Evolutionary conservation across 257 asterid genomes (phyloP).

Genomic region (Solanum medicagineum): DNA sequence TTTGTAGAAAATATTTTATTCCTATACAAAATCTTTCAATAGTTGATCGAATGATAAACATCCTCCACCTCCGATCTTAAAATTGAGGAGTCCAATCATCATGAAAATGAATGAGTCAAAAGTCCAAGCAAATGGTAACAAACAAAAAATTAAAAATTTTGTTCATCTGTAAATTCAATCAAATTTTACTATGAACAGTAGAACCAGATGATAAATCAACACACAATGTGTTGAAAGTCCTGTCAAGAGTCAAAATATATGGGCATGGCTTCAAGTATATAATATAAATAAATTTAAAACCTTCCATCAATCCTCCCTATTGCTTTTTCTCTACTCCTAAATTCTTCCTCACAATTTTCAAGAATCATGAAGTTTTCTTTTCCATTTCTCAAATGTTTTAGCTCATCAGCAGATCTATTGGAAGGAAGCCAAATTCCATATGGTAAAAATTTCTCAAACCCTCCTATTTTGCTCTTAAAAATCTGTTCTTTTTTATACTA

Average conservation of each 20-base stretch:
- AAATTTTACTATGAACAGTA: neutral
- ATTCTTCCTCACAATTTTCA: neutral
- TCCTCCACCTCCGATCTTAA: neutral
- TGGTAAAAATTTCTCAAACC: neutral
- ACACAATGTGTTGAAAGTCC: neutral
- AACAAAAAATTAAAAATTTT: too few relatives aligned
- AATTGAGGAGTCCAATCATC: too few relatives aligned
- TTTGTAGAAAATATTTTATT: neutral
- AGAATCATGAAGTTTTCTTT: slow-evolving; percentile 13
- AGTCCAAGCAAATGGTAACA: neutral
- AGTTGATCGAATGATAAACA: too few relatives aligned
- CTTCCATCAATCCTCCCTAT: neutral
- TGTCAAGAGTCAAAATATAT: neutral
- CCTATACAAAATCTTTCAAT: neutral
- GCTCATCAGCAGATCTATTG: neutral
- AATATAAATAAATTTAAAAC: neutral
- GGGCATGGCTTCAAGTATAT: neutral
- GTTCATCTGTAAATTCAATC: neutral
- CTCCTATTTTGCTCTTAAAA: neutral
- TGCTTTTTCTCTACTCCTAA: neutral
- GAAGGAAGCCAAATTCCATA: neutral
- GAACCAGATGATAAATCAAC: neutral
- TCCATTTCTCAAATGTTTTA: slow-evolving; percentile 24
- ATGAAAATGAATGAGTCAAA: too few relatives aligned
- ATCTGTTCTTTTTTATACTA: neutral